Base-by-base conservation (phyloP, 768 basidiomycete genomes). In the Kwoniella sp. region DNA sequence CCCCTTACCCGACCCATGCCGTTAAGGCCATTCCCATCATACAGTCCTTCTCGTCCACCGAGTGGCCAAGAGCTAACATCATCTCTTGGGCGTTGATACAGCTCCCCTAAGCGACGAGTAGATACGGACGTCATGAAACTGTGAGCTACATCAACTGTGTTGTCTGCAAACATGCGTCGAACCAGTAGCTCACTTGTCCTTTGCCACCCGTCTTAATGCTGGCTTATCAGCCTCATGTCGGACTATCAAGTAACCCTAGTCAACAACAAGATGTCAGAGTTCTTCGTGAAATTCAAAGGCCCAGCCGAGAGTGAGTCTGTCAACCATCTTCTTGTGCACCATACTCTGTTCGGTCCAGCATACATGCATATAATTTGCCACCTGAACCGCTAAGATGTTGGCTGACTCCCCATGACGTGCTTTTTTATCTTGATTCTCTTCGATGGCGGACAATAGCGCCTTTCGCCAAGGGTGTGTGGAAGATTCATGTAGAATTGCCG, bases 111-210 rank as follows among this genome's bases (percentile, higher is more conserved):
- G 82, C 90, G 95, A 65, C 89, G 95, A 64, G 94, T 96, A 80
- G 95, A 98, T 81, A 97, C 93, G 53, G 96, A 99, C 84, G 95
- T 99, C 57, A 96, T 97, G 95, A 98, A 97, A 84, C 83, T 99
- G 95, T 95, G 79, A 77, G 86, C 81, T 6, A 70, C 33, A 29
- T 3, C 13, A 22, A 33, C 27, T 30, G 5, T 19, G 33, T 25
- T 21, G 22, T 9, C 30, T 19, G 29, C 25, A 26, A 26, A 2
- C 36, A 26, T 36, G 44, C 25, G 19, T 47, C 13, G 57, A 15
- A 44, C 22, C 24, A 17, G 10, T 8, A 36, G 29, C 57, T 9
- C 26, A 30, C 30, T 17, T 21, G 27, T 46, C 50, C 44, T 60
- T 55, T 62, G 57, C 60, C 54, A 52, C 33, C 58, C 36, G n/a